Evolutionary conservation across 2,329 filamentous ascomycete genomes (phyloP), one percentile per base, ranked within the genome.

Genomic region (Exophiala sideris): DNA sequence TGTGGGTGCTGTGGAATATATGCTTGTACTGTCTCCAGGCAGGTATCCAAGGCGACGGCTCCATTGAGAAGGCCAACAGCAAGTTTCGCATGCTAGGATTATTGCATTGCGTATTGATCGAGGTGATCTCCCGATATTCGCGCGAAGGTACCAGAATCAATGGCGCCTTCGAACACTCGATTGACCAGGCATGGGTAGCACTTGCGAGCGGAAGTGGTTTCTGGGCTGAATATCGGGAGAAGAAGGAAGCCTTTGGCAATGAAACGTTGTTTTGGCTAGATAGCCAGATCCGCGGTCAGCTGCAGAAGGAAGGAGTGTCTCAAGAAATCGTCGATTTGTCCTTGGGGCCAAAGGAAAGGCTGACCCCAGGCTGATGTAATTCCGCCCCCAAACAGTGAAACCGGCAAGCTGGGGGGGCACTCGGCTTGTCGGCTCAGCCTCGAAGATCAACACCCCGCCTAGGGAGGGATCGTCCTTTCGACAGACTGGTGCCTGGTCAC

Each of bases 251-350:
- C 5, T 33, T 35, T 29, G 45, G 48, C 35, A 32, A 45, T 38
- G 32, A 11, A 35, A 48, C 46, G 3, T 48, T 50, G 36, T 34
- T 35, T n/a, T 60, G 57, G 57, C 16, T 60, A 2, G 54, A 60
- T 10, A 29, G 20, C 3, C 50, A 44, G 34, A 21, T 60, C 16
- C 18, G 38, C 7, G 34, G 14, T 6, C 35, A 53, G 21, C 35
- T 60, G 16, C 38, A 38, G 20, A 35, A 29, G 11, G 57, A 57
- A 18, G 57, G 44, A 14, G 50, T 59, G 6, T 21, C 40, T 11
- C 18, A 46, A 9, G 51, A 45, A 8, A 36, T 58, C 18, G 34
- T 55, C 14, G 40, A 52, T 8, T 8, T 29, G 24, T 32, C 14
- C 10, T 16, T n/a, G 10, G 32, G 21, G 7, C 14, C 10, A 9